phyloP scores from a whole-genome alignment of 352 stramenopile species.

The Bremia lactucae region DNA sequence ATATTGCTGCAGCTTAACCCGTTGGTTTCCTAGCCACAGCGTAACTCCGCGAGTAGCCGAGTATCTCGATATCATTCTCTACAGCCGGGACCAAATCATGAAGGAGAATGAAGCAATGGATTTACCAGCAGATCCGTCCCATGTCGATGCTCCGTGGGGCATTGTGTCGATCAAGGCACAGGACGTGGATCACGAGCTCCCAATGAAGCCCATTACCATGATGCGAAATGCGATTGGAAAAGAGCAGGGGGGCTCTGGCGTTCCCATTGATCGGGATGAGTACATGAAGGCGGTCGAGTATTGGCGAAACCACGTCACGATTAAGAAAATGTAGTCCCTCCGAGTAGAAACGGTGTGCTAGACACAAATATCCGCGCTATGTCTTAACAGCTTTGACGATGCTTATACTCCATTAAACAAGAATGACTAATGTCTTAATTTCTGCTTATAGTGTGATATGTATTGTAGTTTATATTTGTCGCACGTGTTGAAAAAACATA shows the following conservation, averaged over 20 bases:
- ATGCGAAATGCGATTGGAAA: constrained; percentile 97
- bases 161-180: constrained; percentile 97
- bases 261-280: constrained; percentile 61
- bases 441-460: too few species aligned
- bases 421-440: too few species aligned
- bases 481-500: too few species aligned
- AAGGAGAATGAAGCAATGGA: constrained; percentile 89
- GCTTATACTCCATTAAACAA: too few species aligned
- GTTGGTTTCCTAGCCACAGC: constrained; percentile 89
- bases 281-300: constrained; percentile 84
- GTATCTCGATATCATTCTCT: constrained; percentile 97
- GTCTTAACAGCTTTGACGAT: constrained; percentile 7
- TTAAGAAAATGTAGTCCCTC: constrained; percentile 48
- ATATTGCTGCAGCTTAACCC: constrained; percentile 35
- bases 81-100: constrained; percentile 95
- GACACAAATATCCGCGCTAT: too few species aligned
- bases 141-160: constrained; percentile 77
- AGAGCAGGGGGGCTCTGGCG: constrained; percentile 85
- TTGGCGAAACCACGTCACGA: constrained; percentile 77
- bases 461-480: too few species aligned
- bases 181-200: constrained; percentile 90
- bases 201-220: constrained; percentile 97
- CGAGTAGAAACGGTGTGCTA: too few species aligned
- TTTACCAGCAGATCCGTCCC: constrained; percentile 24
- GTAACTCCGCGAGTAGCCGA: constrained; percentile 83